Conservation (phyloP, 495 filamentous ascomycete genomes). For the Lophiotrema nucula region DNA sequence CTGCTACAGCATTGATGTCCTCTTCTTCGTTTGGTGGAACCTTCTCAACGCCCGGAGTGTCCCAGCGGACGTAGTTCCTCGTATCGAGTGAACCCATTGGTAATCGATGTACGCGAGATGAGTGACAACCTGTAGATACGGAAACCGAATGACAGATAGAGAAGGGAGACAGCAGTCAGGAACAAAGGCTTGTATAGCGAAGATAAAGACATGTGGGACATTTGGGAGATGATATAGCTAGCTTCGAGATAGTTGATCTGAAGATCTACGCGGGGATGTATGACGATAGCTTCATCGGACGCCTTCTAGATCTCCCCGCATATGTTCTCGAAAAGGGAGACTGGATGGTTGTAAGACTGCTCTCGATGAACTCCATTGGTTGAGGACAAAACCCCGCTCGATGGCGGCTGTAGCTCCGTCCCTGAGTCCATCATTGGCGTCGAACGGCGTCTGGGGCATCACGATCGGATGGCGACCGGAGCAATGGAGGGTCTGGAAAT, state of each 20-base stretch:
- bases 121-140: background rate
- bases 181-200: background rate
- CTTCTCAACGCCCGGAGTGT: conserved; percentile 47
- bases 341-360: too few species aligned
- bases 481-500: background rate
- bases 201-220: too few species aligned
- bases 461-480: background rate
- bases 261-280: too few species aligned
- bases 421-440: background rate
- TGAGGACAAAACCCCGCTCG: background rate
- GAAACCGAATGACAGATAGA: background rate
- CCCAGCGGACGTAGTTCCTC: conserved; percentile 46
- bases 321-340: too few species aligned
- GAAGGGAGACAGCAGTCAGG: background rate
- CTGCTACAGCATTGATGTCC: conserved; percentile 48
- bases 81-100: conserved; percentile 19
- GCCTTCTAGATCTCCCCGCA: background rate
- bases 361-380: conserved; percentile 4
- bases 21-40: conserved; percentile 46
- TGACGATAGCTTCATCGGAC: background rate
- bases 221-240: too few species aligned
- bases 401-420: conserved; percentile 1
- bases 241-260: too few species aligned
- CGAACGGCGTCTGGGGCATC: background rate
- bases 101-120: background rate